Percentiles rank a stretch among this genome's conserved stretches.
phyloP scores from a whole-genome alignment of 192 early-diverging fungal genomes.

The Coemansia sp. region DNA sequence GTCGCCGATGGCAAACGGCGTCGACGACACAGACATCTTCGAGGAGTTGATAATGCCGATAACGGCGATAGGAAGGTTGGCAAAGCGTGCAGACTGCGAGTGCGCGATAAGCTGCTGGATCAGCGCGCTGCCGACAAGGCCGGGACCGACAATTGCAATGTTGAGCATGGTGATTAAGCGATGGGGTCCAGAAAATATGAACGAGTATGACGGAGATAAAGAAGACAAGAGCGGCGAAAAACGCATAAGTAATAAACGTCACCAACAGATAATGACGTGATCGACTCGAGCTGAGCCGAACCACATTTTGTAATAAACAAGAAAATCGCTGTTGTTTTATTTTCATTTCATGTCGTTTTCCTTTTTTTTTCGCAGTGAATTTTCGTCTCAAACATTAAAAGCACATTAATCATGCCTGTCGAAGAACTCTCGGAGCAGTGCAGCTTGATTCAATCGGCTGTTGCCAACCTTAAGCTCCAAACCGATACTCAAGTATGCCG shows the following conservation, averaged over 20 bases:
- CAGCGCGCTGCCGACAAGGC: constrained; percentile 91
- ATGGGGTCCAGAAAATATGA: neutral
- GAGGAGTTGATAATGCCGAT: constrained; percentile 79
- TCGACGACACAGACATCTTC: constrained; percentile 61
- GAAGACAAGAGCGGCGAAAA: too few relatives aligned
- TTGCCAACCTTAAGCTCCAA: constrained; percentile 27
- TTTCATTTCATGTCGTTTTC: neutral
- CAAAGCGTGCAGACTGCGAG: constrained; percentile 42
- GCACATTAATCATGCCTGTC: constrained; percentile 4
- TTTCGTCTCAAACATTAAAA: neutral
- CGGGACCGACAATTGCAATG: constrained; percentile 91
- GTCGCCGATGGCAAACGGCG: constrained; percentile 45
- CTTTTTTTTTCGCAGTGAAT: constrained; percentile 5
- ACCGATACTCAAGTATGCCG: constrained; percentile 22
- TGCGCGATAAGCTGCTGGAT: constrained; percentile 73
- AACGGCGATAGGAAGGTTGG: constrained; percentile 59
- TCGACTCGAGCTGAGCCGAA: neutral
- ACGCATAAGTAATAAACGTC: too few relatives aligned
- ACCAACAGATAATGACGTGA: too few relatives aligned
- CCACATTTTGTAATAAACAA: neutral
- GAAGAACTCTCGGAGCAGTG: constrained; percentile 38
- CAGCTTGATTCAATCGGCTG: constrained; percentile 16
- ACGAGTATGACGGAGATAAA: too few relatives aligned
- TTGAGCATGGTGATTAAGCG: constrained; percentile 52
- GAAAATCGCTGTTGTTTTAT: neutral